Percentiles rank a stretch among this genome's conserved stretches.
phyloP scores from a whole-genome alignment of 2,329 filamentous ascomycete species.

The Aaosphaeria pasadenensis region DNA sequence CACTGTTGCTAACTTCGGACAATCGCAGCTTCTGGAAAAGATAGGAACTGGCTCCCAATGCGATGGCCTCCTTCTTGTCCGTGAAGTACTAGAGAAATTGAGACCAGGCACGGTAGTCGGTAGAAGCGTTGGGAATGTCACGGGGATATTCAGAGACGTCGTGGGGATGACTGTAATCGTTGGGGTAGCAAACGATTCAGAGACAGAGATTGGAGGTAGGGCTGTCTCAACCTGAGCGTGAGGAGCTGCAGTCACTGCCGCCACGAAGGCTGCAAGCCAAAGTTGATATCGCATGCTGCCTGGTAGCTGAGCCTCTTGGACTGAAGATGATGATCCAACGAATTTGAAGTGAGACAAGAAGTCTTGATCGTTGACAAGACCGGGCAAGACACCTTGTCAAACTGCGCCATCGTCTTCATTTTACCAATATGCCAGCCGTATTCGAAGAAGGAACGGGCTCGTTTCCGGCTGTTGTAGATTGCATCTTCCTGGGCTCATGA shows the following conservation, averaged over 20 bases:
- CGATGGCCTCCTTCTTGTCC: neutral
- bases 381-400: too few relatives aligned
- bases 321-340: too few relatives aligned
- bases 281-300: constrained; percentile 12
- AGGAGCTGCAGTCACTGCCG: constrained; percentile 7
- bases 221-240: constrained; percentile 4
- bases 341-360: neutral
- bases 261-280: constrained; percentile 2
- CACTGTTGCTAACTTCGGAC: constrained; percentile 17
- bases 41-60: neutral
- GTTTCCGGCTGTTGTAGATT: too few relatives aligned
- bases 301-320: too few relatives aligned
- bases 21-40: constrained; percentile 8
- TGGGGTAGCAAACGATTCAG: constrained; percentile 9
- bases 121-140: constrained; percentile 9
- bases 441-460: too few relatives aligned
- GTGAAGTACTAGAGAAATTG: neutral
- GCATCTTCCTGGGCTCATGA: too few relatives aligned
- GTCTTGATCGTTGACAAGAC: neutral
- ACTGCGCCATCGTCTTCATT: too few relatives aligned
- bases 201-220: constrained; percentile 3
- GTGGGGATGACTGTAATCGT: constrained; percentile 11
- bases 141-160: constrained; percentile 22
- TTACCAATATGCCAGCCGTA: too few relatives aligned
- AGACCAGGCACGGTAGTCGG: constrained; percentile 3